A percentile compares a stretch with the other conserved stretches of the same genome.
Evolutionary conservation across 495 filamentous ascomycete genomes (phyloP).

Genomic region (Penicillium odoratum): DNA sequence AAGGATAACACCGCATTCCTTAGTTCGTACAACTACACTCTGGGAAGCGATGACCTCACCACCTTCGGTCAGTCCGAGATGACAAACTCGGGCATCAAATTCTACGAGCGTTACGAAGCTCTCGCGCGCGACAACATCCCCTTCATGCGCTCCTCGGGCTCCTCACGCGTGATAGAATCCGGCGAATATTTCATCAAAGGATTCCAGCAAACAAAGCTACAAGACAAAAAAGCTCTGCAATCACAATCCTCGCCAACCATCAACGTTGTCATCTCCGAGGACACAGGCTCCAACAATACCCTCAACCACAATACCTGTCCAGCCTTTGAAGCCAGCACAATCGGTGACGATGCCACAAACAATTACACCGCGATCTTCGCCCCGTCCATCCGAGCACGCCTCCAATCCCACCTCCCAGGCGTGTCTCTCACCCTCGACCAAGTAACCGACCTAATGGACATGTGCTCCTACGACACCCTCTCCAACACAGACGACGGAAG

Average conservation of each 20-base stretch:
- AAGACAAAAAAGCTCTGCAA: slow-evolving; percentile 37
- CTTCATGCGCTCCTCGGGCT: slow-evolving; percentile 70
- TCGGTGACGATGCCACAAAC: slow-evolving; percentile 49
- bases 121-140: slow-evolving; percentile 57
- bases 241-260: slow-evolving; percentile 48
- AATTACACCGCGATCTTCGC: slow-evolving; percentile 58
- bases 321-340: slow-evolving; percentile 52
- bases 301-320: slow-evolving; percentile 70
- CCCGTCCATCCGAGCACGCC: slow-evolving; percentile 58
- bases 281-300: slow-evolving; percentile 67
- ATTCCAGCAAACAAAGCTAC: slow-evolving; percentile 58
- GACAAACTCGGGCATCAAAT: slow-evolving; percentile 69
- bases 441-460: slow-evolving; percentile 72
- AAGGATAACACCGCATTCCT: slow-evolving; percentile 63
- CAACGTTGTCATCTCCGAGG: slow-evolving; percentile 66
- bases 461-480: slow-evolving; percentile 81
- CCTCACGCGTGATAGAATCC: slow-evolving; percentile 71
- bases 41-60: slow-evolving; percentile 76
- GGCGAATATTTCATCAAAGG: slow-evolving; percentile 72
- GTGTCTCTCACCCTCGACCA: slow-evolving; percentile 58
- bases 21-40: slow-evolving; percentile 64
- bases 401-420: slow-evolving; percentile 62
- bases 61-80: slow-evolving; percentile 70
- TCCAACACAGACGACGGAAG: slow-evolving; percentile 41
- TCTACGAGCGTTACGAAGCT: slow-evolving; percentile 66